Conservation (phyloP, 805 yeast genomes). For the Metschnikowia santaceciliae region DNA sequence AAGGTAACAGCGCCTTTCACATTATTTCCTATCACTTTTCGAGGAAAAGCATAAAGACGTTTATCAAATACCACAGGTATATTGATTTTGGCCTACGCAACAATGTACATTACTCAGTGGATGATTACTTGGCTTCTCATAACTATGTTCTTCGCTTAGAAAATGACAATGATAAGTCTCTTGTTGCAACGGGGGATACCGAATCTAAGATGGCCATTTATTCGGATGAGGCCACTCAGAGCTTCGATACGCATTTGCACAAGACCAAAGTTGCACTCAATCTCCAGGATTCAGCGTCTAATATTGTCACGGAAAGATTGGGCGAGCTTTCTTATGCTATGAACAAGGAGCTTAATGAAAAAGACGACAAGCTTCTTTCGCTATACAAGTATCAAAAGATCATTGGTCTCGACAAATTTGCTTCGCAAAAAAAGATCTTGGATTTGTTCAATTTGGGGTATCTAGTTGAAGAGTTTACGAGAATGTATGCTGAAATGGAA, state of each 20-base stretch:
- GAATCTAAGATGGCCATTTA: conserved; percentile 5
- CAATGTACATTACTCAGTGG: conserved; percentile 23
- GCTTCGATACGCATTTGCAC: conserved; percentile 37
- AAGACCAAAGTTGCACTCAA: conserved; percentile 33
- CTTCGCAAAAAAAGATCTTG: conserved; percentile 27
- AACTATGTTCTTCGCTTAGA: conserved; percentile 25
- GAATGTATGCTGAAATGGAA: conserved; percentile 12
- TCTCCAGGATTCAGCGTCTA: conserved; percentile 31
- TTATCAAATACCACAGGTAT: conserved; percentile 23
- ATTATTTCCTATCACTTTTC: conserved; percentile 60
- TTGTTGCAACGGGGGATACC: conserved; percentile 7
- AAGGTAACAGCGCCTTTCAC: conserved; percentile 93
- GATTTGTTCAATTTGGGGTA: conserved; percentile 31
- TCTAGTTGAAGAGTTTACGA: conserved; percentile 25
- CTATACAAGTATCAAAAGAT: conserved; percentile 24
- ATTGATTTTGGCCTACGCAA: conserved; percentile 25
- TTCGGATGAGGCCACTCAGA: conserved; percentile 18
- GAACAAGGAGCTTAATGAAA: conserved; percentile 35
- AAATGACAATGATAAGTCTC: conserved; percentile 4
- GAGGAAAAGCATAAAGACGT: conserved; percentile 22
- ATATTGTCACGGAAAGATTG: conserved; percentile 35
- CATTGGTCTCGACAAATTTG: conserved; percentile 24
- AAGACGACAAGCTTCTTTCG: conserved; percentile 30
- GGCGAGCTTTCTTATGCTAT: conserved; percentile 36
- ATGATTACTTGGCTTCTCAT: conserved; percentile 28